These are phyloP conservation scores for Fistulinella staudtii DNA, from an alignment of 1,284 basidiomycete species.

Conservation along the genomic window DNA sequence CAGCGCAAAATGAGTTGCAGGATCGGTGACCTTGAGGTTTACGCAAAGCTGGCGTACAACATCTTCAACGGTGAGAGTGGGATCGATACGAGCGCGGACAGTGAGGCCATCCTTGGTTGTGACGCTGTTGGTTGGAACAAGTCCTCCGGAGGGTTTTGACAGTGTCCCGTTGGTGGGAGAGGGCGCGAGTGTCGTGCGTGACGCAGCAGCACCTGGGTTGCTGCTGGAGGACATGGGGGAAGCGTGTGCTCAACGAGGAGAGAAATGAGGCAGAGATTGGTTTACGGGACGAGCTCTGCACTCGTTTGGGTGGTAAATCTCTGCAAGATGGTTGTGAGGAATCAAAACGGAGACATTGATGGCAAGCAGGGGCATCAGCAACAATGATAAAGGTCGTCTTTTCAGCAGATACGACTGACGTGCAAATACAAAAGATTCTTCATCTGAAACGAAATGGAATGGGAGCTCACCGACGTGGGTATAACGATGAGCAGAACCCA, in stretches of 20 bases:
- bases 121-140: conserved; percentile 78
- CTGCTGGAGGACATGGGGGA: conserved; percentile 21
- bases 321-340: conserved; percentile 11
- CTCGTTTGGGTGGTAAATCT: background rate
- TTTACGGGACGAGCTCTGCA: background rate
- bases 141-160: conserved; percentile 35
- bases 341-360: background rate
- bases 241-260: background rate
- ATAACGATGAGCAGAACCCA: too few relatives aligned
- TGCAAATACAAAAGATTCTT: conserved; percentile 46
- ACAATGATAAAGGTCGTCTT: conserved; percentile 43
- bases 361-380: conserved; percentile 22
- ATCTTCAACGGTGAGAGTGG: conserved; percentile 73
- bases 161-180: conserved; percentile 40
- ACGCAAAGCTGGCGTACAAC: conserved; percentile 75
- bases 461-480: conserved; percentile 16
- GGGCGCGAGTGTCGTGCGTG: conserved; percentile 23
- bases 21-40: conserved; percentile 81
- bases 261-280: background rate
- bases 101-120: conserved; percentile 68
- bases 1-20: conserved; percentile 77
- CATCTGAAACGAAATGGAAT: conserved; percentile 19
- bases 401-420: conserved; percentile 47
- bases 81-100: conserved; percentile 77
- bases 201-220: conserved; percentile 34